Evolutionary conservation across 1,139 yeast species (phyloP), one percentile per base, ranked within the genome.

Genomic region (Yamadazyma triangularis): DNA sequence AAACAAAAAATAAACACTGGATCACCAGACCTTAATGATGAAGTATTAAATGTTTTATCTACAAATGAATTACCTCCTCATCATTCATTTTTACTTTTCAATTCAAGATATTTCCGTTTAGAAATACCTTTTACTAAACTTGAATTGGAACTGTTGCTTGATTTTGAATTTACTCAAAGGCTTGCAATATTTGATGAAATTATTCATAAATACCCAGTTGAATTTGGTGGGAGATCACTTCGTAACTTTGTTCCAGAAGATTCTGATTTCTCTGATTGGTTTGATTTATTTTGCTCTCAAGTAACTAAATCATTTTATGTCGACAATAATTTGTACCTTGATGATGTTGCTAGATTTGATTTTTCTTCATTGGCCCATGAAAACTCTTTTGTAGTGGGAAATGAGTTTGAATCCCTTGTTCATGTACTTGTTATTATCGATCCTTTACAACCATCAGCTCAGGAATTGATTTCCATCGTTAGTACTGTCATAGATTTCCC

Each of bases 391-490:
- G 59, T 58, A 9, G 41, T 63, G n/a, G 44, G 53, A n/a, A 45
- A 50, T 15, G 40, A 39, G 5, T 30, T 32, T 1, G 37, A 46
- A 2, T 48, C 54, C 10, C 54, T 59, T 12, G 52, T 78, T 13
- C 80, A 79, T 36, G 48, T 89, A 3, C 55, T 75, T 5, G 61
- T 83, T 1, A 59, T 84, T 2, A 45, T 85, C 25, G 89, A 91
- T 51, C 97, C 97, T 2, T 52, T 79, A 4, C 72, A 74, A 35
- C 87, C 82, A 41, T 48, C 61, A 15, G 73, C 95, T 0, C 96
- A 86, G 47, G 75, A 73, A 32, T 47, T 78, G 14, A 45, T 82
- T 0, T 58, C 79, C 0, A 50, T 81, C 13, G 53, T 77, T 4
- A 64, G 64, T n/a, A 47, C 73, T 1, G 44, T 80, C 8, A 56